Base-by-base conservation (phyloP, 139 green algal genomes). In the Chlorella sp. region DNA sequence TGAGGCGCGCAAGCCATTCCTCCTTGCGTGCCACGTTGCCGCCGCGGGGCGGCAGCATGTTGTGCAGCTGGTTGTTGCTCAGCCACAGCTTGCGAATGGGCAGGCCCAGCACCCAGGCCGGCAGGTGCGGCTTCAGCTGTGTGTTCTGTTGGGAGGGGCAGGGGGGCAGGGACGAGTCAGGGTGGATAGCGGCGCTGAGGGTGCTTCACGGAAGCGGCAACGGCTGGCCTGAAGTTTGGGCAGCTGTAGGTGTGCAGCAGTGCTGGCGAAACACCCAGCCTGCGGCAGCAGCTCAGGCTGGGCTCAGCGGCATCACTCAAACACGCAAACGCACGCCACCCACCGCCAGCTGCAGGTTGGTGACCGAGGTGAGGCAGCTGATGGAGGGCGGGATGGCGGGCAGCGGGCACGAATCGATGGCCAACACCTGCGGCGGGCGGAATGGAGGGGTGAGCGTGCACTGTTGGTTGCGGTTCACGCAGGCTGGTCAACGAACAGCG, bases 301-400 rank as follows among this genome's bases (percentile, higher is more conserved):
- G n/a, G n/a, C n/a, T n/a, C n/a, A n/a, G n/a, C n/a, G n/a, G n/a
- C n/a, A n/a, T n/a, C n/a, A n/a, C n/a, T n/a, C n/a, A n/a, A n/a
- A n/a, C n/a, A n/a, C n/a, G n/a, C n/a, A n/a, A n/a, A n/a, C n/a
- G n/a, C n/a, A n/a, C n/a, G n/a, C n/a, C n/a, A n/a, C 13, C 34
- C 41, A 83, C 77, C 60, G 77, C 73, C 1, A 83, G 77, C 77
- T 73, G 60, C 30, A 83, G 77, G 60, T 83, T 83, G 40, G 77
- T 83, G 40, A 83, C 77, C 0, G 77, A 32, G 0, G 77, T 60
- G 4, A 83, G 77, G 30, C 60, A 41, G 28, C 58, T 74, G 58
- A 83, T 44, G 28, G 51, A 30, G 28, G 77, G 14, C 16, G 77
- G 77, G 13, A 83, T 58, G 60, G 38, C 64, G 16, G 77, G 77